Percentiles rank a stretch among this genome's conserved stretches.
Conservation (phyloP, 345 rosid species). For the Raphanus raphanistrum region DNA sequence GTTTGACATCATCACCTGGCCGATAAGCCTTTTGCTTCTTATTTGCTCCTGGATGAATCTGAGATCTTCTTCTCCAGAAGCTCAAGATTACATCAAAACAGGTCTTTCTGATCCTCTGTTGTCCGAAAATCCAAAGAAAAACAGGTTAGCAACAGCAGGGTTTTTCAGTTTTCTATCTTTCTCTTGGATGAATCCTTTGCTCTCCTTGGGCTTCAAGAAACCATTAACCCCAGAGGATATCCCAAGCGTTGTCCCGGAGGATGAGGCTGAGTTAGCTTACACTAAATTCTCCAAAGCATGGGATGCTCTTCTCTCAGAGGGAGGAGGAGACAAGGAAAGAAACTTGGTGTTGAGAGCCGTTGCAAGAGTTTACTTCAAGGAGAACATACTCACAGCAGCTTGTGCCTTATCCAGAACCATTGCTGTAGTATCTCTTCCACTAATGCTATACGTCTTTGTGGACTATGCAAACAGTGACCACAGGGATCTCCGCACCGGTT, state of each 20-base stretch:
- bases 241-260: constrained; percentile 53
- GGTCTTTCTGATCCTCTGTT: constrained; percentile 54
- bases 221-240: constrained; percentile 61
- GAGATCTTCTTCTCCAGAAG: constrained; percentile 18
- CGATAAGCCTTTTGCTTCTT: constrained; percentile 53
- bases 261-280: constrained; percentile 60
- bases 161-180: constrained; percentile 55
- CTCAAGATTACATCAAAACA: constrained; percentile 15
- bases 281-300: constrained; percentile 55
- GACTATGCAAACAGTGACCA: constrained; percentile 49
- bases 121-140: constrained; percentile 28
- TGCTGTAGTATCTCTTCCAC: constrained; percentile 55
- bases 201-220: constrained; percentile 55
- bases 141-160: constrained; percentile 43
- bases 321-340: constrained; percentile 6
- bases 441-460: constrained; percentile 64
- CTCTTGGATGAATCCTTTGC: constrained; percentile 70
- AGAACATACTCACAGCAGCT: constrained; percentile 48
- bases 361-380: constrained; percentile 51
- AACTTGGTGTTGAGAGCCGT: constrained; percentile 57
- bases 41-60: constrained; percentile 54
- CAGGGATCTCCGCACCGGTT: constrained; percentile 46
- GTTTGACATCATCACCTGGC: constrained; percentile 49
- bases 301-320: constrained; percentile 42
- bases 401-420: constrained; percentile 57